phyloP scores from a whole-genome alignment of 2,329 filamentous ascomycete genomes.

The Fusarium vanettenii region DNA sequence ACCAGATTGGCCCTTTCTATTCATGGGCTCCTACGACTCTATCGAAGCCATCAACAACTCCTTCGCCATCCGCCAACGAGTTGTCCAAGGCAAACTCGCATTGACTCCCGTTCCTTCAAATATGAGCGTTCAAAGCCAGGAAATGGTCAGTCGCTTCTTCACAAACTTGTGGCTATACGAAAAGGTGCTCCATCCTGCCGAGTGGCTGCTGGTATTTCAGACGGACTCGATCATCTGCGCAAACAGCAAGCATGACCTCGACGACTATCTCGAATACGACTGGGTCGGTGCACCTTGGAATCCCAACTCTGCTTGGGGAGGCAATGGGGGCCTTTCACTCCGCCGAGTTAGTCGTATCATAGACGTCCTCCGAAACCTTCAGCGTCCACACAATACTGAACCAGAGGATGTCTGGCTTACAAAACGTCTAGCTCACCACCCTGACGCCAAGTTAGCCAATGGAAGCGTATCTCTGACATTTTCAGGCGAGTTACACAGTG shows the following conservation, averaged over 20 bases:
- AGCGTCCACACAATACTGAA: slow-evolving; percentile 55
- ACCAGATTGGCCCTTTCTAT: slow-evolving; percentile 67
- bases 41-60: slow-evolving; percentile 58
- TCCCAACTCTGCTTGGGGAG: slow-evolving; percentile 55
- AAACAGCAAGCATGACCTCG: slow-evolving; percentile 59
- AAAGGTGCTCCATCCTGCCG: slow-evolving; percentile 58
- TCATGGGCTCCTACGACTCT: slow-evolving; percentile 63
- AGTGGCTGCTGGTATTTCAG: slow-evolving; percentile 67
- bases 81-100: slow-evolving; percentile 59
- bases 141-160: slow-evolving; percentile 64
- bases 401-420: slow-evolving; percentile 69
- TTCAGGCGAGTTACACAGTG: slow-evolving; percentile 61
- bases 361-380: slow-evolving; percentile 61
- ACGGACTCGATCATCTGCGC: slow-evolving; percentile 68
- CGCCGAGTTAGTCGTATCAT: slow-evolving; percentile 65
- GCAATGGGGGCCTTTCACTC: slow-evolving; percentile 65
- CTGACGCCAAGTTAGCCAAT: slow-evolving; percentile 62
- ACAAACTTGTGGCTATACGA: slow-evolving; percentile 66
- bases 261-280: slow-evolving; percentile 64
- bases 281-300: slow-evolving; percentile 66
- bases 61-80: slow-evolving; percentile 58
- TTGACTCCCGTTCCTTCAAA: slow-evolving; percentile 63
- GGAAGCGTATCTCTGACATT: slow-evolving; percentile 61
- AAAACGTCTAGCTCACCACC: slow-evolving; percentile 62
- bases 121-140: slow-evolving; percentile 62